phyloP scores from a whole-genome alignment of 148 eudicot genomes.

The Camellia sinensis region DNA sequence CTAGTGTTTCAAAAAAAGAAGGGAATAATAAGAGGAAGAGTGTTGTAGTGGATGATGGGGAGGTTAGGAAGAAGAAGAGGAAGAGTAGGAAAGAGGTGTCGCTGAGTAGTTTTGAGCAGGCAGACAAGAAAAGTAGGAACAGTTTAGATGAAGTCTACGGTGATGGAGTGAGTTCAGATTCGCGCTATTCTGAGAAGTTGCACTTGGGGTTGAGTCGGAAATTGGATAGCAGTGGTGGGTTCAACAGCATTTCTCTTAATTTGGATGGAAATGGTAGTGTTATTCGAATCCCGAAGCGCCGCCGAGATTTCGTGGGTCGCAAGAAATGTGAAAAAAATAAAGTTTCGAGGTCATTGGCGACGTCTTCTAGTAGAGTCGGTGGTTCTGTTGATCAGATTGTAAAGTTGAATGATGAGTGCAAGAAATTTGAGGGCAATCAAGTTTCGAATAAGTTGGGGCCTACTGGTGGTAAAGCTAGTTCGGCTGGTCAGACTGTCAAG shows the following conservation, averaged over 20 bases:
- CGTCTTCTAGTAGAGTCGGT: background rate
- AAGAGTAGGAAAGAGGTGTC: slow-evolving; percentile 50
- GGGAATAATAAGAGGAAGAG: slow-evolving; percentile 35
- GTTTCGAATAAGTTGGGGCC: slow-evolving; percentile 30
- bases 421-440: slow-evolving; percentile 42
- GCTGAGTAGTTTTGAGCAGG: slow-evolving; percentile 39
- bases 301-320: slow-evolving; percentile 62
- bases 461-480: slow-evolving; percentile 29
- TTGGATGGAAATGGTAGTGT: slow-evolving; percentile 30
- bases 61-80: slow-evolving; percentile 32
- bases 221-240: slow-evolving; percentile 21
- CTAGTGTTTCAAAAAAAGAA: slow-evolving; percentile 32
- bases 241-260: slow-evolving; percentile 39
- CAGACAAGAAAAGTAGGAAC: slow-evolving; percentile 44
- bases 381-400: slow-evolving; percentile 29
- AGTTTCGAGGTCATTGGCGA: slow-evolving; percentile 30
- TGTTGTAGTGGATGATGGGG: slow-evolving; percentile 33
- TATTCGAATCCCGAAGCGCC: slow-evolving; percentile 64
- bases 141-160: slow-evolving; percentile 25
- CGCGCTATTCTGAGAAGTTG: slow-evolving; percentile 15
- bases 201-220: slow-evolving; percentile 23
- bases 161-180: slow-evolving; percentile 15
- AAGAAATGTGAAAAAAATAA: slow-evolving; percentile 49
- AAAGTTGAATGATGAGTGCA: slow-evolving; percentile 34
- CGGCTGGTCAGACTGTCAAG: slow-evolving; percentile 25